A percentile compares a stretch with the other conserved stretches of the same genome.
phyloP scores from a whole-genome alignment of 306 rosid genomes.

The Lupinus albus region DNA sequence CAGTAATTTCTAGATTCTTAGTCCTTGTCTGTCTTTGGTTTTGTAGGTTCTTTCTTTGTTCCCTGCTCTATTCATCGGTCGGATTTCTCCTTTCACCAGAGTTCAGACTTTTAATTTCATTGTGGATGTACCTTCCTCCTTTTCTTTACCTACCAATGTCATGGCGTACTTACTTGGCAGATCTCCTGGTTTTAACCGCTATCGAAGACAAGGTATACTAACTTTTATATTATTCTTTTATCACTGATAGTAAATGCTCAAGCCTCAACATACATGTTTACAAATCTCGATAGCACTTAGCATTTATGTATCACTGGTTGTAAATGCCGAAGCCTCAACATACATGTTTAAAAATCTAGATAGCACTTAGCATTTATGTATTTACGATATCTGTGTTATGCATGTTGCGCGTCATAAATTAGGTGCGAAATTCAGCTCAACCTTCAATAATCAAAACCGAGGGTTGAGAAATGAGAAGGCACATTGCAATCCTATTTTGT shows the following conservation, averaged over 20 bases:
- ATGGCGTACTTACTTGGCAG: conserved; percentile 4
- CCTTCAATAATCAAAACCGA: no score
- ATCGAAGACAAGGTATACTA: background rate
- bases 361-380: background rate
- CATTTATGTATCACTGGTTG: background rate
- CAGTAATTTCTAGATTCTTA: background rate
- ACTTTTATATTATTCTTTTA: no score
- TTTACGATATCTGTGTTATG: background rate
- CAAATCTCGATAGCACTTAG: no score
- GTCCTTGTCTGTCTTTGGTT: background rate
- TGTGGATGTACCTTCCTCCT: background rate
- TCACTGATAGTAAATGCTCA: background rate
- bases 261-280: no score
- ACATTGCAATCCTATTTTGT: no score
- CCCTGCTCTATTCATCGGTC: background rate
- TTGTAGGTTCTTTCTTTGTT: background rate
- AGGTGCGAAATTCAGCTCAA: no score
- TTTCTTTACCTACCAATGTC: background rate
- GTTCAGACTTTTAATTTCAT: background rate
- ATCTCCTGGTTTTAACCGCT: conserved; percentile 7
- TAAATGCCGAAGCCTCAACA: no score
- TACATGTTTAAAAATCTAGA: no score
- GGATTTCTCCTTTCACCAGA: conserved; percentile 14
- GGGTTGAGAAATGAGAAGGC: no score
- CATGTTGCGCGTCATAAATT: background rate